phyloP scores from a whole-genome alignment of 129 eudicot genomes.

The Logfia minima region DNA sequence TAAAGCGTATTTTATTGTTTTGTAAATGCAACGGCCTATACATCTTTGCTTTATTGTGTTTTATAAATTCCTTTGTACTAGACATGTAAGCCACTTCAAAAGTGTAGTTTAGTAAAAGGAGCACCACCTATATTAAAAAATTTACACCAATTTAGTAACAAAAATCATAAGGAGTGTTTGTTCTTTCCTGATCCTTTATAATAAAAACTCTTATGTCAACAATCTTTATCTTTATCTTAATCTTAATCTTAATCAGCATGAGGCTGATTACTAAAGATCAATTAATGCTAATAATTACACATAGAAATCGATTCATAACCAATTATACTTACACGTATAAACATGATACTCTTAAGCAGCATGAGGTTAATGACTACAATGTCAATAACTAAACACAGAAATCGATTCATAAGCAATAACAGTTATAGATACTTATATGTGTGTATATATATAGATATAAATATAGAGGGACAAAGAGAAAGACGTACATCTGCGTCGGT shows the following conservation, averaged over 20 bases:
- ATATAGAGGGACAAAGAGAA: neutral
- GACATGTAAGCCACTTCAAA: neutral
- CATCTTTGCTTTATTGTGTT: neutral
- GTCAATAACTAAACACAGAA: neutral
- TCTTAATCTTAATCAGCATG: neutral
- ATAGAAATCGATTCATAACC: neutral
- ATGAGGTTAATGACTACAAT: neutral
- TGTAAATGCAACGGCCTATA: neutral
- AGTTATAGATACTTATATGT: neutral
- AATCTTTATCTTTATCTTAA: too few relatives aligned
- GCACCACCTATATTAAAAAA: neutral
- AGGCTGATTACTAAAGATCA: neutral
- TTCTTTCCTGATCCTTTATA: neutral
- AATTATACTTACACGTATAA: too few relatives aligned
- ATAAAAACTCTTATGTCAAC: too few relatives aligned
- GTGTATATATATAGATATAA: neutral
- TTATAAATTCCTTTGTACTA: neutral
- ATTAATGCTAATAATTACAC: neutral
- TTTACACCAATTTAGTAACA: neutral
- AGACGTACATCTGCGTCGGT: slow-evolving; percentile 32
- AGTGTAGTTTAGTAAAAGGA: neutral
- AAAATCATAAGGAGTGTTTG: neutral
- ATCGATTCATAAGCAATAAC: neutral
- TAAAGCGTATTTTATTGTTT: neutral
- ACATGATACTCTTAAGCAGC: too few relatives aligned